Evolutionary conservation across 1,139 yeast genomes (phyloP), one percentile per base, ranked within the genome.

Genomic region (Yamadazyma diospyri): DNA sequence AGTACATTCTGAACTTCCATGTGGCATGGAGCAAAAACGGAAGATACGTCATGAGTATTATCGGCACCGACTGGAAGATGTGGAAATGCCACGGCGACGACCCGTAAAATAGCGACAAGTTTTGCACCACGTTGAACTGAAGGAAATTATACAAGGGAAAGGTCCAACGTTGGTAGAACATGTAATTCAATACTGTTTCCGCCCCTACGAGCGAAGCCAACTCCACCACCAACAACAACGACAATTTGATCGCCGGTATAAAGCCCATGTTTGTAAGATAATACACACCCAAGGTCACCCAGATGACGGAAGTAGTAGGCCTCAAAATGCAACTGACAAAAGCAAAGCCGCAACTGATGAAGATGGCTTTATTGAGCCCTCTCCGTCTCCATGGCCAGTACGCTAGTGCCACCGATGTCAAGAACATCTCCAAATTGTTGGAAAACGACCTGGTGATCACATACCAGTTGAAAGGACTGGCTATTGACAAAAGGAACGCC

Each of bases 21-120:
- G 53, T 32, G 13, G 57, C 34, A 30, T 50, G 43, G 7, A 58
- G 21, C 32, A 62, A 49, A 17, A 82, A 63, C 0, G 97, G 96
- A 4, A 84, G 44, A 42, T 73, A 80, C 3, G 79, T 74, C 53
- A 85, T 71, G 34, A 83, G 54, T 35, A 89, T 57, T 8, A 92
- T 59, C 0, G 98, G 98, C 2, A 92, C 41, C 6, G 87, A 94
- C 58, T 92, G 97, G 8, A 73, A 54, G 1, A 89, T 26, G 55
- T 94, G 94, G 59, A 89, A 94, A 50, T 84, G 87, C 81, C 89
- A 74, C 11, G 94, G 85, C 6, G 94, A 79, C 1, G 69, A 64
- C 0, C 99, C 99, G 55, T 94, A 94, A 48, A 89, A 87, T 5
- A 76, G 69, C 5, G 97, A 81, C 18, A 88, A 64, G 20, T 85